Evolutionary conservation across 148 eudicot genomes (phyloP).

Genomic region (Arbutus unedo): DNA sequence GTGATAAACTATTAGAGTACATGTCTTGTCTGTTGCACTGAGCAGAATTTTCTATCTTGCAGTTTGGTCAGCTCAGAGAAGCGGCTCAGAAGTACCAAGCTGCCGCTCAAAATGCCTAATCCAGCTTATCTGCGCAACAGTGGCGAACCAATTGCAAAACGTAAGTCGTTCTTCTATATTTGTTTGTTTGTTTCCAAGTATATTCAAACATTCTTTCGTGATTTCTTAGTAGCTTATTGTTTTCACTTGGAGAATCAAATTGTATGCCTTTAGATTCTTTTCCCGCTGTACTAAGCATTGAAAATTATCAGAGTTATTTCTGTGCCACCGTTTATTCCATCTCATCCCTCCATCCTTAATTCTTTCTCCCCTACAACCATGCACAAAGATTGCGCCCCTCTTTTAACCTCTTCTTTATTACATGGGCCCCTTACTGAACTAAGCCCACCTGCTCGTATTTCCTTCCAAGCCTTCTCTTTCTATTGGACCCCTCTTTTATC

Average conservation of each 20-base stretch:
- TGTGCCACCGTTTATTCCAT: no score
- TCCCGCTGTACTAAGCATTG: not conserved
- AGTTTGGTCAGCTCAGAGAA: slow-evolving; percentile 90
- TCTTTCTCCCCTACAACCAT: no score
- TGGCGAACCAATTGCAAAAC: slow-evolving; percentile 82
- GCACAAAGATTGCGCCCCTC: no score
- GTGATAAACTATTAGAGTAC: not conserved
- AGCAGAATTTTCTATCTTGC: slow-evolving; percentile 40
- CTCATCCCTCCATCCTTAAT: no score
- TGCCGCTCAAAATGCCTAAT: slow-evolving; percentile 68
- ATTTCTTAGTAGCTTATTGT: not conserved
- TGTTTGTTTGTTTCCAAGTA: not conserved
- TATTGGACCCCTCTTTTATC: not conserved
- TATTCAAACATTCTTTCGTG: not conserved
- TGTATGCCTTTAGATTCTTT: not conserved
- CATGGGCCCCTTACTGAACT: no score
- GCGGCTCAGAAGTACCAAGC: slow-evolving; percentile 94
- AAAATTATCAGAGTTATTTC: not conserved
- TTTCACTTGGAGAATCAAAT: not conserved
- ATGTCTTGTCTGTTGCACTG: slow-evolving; percentile 40
- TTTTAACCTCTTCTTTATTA: not conserved
- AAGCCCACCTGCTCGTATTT: not conserved
- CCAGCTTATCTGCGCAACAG: slow-evolving; percentile 60
- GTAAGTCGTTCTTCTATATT: slow-evolving; percentile 39
- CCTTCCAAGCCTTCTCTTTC: not conserved